Base-by-base conservation (phyloP, 495 filamentous ascomycete genomes). In the Cladorrhinum samala region DNA sequence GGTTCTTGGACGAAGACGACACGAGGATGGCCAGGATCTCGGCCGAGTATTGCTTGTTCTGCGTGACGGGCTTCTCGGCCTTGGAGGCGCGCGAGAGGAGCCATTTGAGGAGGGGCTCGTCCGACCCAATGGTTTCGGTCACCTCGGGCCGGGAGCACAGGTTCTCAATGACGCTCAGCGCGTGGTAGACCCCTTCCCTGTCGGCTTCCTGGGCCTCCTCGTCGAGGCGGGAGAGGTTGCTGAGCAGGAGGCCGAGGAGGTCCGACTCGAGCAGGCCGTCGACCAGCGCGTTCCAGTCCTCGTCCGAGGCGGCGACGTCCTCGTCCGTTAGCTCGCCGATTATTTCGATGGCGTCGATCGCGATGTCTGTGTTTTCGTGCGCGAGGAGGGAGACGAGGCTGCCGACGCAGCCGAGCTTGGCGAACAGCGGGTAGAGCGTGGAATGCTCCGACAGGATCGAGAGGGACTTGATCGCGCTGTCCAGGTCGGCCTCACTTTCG, bases 331-430 rank as follows among this genome's bases (percentile, higher is more conserved):
- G 70, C 75, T 99, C 93, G 53, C 81, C 82, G 49, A 99, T 84
- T 38, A 96, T 91, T 65, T 97, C 89, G 4, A 96, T 83, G 0
- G 84, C 87, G 60, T 85, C 89, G 56, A 96, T 95, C 6, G 93
- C 91, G 56, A 99, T 95, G 68, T 99, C 93, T 1, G 91, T 89
- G 68, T 99, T 99, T 61, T 99, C 93, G 64, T 97, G 93, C 6
- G 92, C 84, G 21, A 99, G 71, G 46, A 99, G 67, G 1, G 83
- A 79, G 1, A 95, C 87, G 50, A 99, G 69, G 16, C 84, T 88
- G 0, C 69, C 83, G 0, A 85, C 83, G 53, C 85, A 86, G 23
- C 90, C 93, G 49, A 95, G 66, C 48, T 83, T 85, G 13, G 84
- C 80, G 60, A 99, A 94, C 56, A 95, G 87, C 21, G 72, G 75